phyloP scores from a whole-genome alignment of 2,329 filamentous ascomycete genomes.

The Dryadomyces quercivorus region DNA sequence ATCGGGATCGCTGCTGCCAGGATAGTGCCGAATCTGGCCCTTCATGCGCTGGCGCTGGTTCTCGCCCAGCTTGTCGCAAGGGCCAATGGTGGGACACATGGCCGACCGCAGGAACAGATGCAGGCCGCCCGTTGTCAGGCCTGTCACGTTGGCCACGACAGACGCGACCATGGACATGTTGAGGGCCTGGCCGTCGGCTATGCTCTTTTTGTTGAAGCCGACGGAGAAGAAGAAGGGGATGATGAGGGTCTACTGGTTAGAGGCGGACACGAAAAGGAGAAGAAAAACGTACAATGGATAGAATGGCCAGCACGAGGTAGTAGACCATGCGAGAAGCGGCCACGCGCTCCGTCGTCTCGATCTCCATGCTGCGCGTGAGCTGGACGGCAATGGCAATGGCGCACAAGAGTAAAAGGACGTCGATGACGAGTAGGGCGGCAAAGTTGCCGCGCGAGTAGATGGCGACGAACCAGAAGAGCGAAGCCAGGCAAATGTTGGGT shows the following conservation, averaged over 20 bases:
- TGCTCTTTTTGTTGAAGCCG: slow-evolving; percentile 24
- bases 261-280: not conserved
- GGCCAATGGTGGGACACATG: slow-evolving; percentile 40
- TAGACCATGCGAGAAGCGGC: slow-evolving; percentile 59
- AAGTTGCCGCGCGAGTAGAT: slow-evolving; percentile 48
- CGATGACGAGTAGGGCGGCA: slow-evolving; percentile 36
- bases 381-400: slow-evolving; percentile 43
- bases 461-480: slow-evolving; percentile 54
- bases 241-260: slow-evolving; percentile 35
- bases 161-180: slow-evolving; percentile 50
- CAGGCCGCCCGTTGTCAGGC: slow-evolving; percentile 50
- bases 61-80: slow-evolving; percentile 32
- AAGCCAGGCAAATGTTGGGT: slow-evolving; percentile 51
- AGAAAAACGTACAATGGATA: slow-evolving; percentile 39
- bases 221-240: slow-evolving; percentile 53
- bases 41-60: slow-evolving; percentile 31
- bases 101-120: slow-evolving; percentile 57
- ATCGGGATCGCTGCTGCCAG: not conserved
- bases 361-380: slow-evolving; percentile 38
- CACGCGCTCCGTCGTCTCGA: slow-evolving; percentile 48
- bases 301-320: slow-evolving; percentile 44
- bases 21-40: slow-evolving; percentile 27
- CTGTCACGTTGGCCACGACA: slow-evolving; percentile 53
- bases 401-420: slow-evolving; percentile 36
- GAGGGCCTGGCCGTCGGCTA: slow-evolving; percentile 26